Percentiles rank a stretch among this genome's conserved stretches.
These are phyloP conservation scores for Scytalidium lignicola DNA, from an alignment of 2,329 filamentous ascomycete genomes.

Conservation along the genomic window DNA sequence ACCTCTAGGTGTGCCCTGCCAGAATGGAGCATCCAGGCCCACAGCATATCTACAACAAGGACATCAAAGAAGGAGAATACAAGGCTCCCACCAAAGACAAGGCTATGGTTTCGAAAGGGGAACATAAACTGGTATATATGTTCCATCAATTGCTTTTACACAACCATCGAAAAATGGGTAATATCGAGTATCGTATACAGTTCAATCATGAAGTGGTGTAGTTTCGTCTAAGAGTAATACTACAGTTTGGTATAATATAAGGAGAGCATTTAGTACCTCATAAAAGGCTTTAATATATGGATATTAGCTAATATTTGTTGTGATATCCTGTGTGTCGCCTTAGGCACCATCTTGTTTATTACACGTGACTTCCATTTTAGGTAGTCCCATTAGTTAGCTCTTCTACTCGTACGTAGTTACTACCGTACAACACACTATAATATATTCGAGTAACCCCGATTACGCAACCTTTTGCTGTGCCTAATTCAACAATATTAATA, in stretches of 20 bases:
- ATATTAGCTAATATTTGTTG: constrained; percentile 2
- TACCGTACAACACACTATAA: too few relatives aligned
- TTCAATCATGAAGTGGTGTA: not conserved
- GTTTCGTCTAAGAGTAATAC: not conserved
- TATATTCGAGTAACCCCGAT: too few relatives aligned
- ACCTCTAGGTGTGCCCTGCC: too few relatives aligned
- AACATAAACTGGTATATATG: not conserved
- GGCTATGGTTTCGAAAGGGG: constrained; percentile 35
- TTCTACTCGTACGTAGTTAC: too few relatives aligned
- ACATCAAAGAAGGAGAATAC: constrained; percentile 54
- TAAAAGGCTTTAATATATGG: constrained; percentile 1
- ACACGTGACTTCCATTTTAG: too few relatives aligned
- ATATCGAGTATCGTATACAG: not conserved
- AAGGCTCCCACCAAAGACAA: constrained; percentile 64
- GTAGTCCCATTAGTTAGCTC: too few relatives aligned
- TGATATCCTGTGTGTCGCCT: too few relatives aligned
- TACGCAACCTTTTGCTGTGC: too few relatives aligned
- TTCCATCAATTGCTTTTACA: not conserved
- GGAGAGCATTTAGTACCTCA: not conserved
- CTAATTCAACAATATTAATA: too few relatives aligned
- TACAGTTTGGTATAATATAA: not conserved
- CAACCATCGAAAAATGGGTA: not conserved
- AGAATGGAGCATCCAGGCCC: constrained; percentile 7
- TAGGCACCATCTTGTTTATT: too few relatives aligned
- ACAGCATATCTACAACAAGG: constrained; percentile 10